Evolutionary conservation across 2,329 filamentous ascomycete species (phyloP).

Genomic region (Chaetothyriales sp.): DNA sequence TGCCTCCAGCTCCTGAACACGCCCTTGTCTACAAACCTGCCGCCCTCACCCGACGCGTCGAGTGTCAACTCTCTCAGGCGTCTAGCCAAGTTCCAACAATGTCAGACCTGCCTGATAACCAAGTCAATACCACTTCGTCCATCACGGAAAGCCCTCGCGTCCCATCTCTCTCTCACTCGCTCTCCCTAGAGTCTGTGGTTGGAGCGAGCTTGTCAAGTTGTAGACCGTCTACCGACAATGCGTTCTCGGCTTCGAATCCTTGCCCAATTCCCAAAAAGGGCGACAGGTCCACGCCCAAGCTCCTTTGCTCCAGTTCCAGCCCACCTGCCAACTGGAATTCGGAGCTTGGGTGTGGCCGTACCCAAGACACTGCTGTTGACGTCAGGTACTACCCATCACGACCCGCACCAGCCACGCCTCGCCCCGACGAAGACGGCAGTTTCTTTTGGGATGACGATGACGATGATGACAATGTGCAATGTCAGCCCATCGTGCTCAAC

Average conservation of each 20-base stretch:
- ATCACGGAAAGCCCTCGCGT: background rate
- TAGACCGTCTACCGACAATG: background rate
- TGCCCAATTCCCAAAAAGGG: background rate
- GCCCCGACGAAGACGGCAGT: background rate
- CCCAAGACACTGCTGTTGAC: background rate
- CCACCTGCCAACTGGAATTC: background rate
- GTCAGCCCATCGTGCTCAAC: background rate
- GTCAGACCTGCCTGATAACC: background rate
- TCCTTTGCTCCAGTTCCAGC: background rate
- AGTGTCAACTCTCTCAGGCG: background rate
- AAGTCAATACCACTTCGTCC: background rate
- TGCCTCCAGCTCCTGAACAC: background rate
- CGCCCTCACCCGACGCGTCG: background rate
- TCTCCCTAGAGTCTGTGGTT: background rate
- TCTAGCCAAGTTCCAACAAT: background rate
- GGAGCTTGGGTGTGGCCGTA: background rate
- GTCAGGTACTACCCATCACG: background rate
- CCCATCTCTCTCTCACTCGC: background rate
- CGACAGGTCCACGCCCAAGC: background rate
- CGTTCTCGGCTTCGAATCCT: background rate
- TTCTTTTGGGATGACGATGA: background rate
- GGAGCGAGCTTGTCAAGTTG: background rate
- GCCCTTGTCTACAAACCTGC: background rate
- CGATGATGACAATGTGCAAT: background rate
- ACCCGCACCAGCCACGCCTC: background rate